Evolutionary conservation across 495 filamentous ascomycete genomes (phyloP).

Genomic region (Penicillium riverlandense): DNA sequence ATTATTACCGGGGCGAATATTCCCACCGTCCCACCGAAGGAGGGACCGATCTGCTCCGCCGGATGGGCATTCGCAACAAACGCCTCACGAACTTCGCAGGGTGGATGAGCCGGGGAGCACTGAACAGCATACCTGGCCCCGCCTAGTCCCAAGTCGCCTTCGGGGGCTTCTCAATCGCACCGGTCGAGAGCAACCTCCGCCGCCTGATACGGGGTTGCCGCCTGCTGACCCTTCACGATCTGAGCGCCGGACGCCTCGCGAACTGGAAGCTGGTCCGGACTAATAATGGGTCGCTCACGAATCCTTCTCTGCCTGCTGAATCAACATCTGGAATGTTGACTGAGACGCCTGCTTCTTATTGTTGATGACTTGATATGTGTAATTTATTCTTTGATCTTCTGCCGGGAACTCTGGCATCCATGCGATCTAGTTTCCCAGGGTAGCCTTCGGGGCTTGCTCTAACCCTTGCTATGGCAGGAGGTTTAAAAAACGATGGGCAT

Average conservation of each 20-base stretch:
- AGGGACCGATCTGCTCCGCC: background rate
- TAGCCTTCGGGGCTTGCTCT: too few relatives aligned
- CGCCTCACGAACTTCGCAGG: background rate
- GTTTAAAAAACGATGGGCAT: too few relatives aligned
- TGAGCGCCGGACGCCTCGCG: constrained; percentile 19
- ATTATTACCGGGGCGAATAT: constrained; percentile 12
- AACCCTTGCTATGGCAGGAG: too few relatives aligned
- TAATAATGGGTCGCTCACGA: constrained; percentile 1
- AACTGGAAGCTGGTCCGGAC: constrained; percentile 26
- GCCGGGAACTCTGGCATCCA: too few relatives aligned
- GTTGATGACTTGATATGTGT: constrained; percentile 17
- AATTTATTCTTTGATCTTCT: constrained; percentile 4
- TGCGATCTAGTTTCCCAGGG: too few relatives aligned
- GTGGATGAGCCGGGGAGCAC: background rate
- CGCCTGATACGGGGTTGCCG: background rate
- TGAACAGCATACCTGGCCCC: constrained; percentile 7
- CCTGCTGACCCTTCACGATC: background rate
- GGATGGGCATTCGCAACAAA: background rate
- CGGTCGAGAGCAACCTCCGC: background rate
- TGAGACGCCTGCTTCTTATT: constrained; percentile 5
- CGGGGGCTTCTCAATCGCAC: constrained; percentile 3
- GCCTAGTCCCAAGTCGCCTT: constrained; percentile 14
- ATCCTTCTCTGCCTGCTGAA: constrained; percentile 2
- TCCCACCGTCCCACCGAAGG: constrained; percentile 2
- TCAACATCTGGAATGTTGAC: constrained; percentile 29